Evolutionary conservation across 2,329 filamentous ascomycete genomes (phyloP), one percentile per base, ranked within the genome.

Genomic region (Zasmidium citrigriseum): DNA sequence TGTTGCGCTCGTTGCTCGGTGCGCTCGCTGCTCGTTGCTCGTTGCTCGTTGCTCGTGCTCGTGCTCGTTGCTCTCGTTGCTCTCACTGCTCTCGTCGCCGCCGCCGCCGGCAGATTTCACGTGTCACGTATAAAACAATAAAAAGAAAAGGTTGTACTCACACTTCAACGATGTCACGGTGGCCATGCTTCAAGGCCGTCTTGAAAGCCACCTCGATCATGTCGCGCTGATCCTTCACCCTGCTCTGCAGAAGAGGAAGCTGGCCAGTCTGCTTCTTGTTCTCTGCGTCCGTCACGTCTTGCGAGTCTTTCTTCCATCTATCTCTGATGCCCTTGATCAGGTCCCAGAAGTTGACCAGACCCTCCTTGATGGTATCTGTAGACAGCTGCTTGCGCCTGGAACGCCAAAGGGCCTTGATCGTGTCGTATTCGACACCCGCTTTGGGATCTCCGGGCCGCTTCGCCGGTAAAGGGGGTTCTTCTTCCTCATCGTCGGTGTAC

Each of bases 331-430:
- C 78, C 67, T 83, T 83, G 59, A 87, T 75, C 46, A 86, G 75
- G 50, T 86, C 83, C 76, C 84, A 86, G 67, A 84, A 83, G 46
- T 81, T 78, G 51, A 78, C 78, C 62, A 87, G 75, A 46, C 81
- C 82, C 61, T 73, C 75, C 63, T 83, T 81, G 57, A 87, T 81
- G 59, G 80, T 80, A 23, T 82, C 79, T 16, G 77, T 74, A 55
- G 76, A 74, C 20, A 80, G 75, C 27, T 75, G 71, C 60, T 78
- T 80, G 61, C 81, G 82, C 59, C 80, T 80, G 47, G 82, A 80
- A 50, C 78, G 80, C 85, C 85, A 88, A 11, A 86, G 79, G 25
- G 84, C 83, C 69, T 84, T 83, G 56, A 86, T 80, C 10, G 83
- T 78, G 67, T 87, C 84, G 70, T 86, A 87, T 54, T 79, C 77